These are phyloP conservation scores for Candida montana DNA, from an alignment of 805 yeast species.

Conservation along the genomic window DNA sequence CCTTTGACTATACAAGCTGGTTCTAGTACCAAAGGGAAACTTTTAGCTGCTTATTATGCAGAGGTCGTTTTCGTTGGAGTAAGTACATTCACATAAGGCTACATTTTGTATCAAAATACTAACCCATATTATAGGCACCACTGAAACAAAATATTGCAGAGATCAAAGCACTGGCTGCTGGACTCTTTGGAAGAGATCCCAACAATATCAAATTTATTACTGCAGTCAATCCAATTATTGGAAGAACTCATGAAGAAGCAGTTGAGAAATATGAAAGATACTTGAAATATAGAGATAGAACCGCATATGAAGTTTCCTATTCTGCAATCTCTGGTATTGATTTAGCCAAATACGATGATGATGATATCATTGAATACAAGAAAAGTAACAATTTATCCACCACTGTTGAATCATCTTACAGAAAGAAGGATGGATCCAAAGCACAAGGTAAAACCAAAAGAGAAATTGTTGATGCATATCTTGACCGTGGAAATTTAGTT, in stretches of 20 bases:
- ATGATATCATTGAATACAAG: slow-evolving; percentile 25
- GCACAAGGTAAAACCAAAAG: slow-evolving; percentile 14
- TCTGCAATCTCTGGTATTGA: slow-evolving; percentile 39
- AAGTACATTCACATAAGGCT: slow-evolving; percentile 38
- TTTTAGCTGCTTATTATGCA: slow-evolving; percentile 42
- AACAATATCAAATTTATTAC: slow-evolving; percentile 34
- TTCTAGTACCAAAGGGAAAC: slow-evolving; percentile 34
- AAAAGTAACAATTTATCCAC: slow-evolving; percentile 26
- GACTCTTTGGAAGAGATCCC: too few relatives aligned
- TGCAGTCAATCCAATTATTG: slow-evolving; percentile 33
- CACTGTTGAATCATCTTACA: too few relatives aligned
- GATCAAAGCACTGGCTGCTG: too few relatives aligned
- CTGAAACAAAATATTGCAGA: too few relatives aligned
- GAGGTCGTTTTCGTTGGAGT: too few relatives aligned
- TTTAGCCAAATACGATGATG: slow-evolving; percentile 27
- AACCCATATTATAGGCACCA: too few relatives aligned
- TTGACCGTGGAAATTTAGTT: too few relatives aligned
- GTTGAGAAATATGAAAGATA: slow-evolving; percentile 28
- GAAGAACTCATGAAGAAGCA: slow-evolving; percentile 24
- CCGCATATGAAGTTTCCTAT: slow-evolving; percentile 31
- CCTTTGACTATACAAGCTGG: slow-evolving; percentile 44
- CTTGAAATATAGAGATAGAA: slow-evolving; percentile 27
- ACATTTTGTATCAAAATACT: slow-evolving; percentile 31
- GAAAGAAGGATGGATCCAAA: slow-evolving; percentile 25
- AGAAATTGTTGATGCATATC: slow-evolving; percentile 22